Conservation (phyloP, 1,284 basidiomycete species). For the Macrocybe sp. region DNA sequence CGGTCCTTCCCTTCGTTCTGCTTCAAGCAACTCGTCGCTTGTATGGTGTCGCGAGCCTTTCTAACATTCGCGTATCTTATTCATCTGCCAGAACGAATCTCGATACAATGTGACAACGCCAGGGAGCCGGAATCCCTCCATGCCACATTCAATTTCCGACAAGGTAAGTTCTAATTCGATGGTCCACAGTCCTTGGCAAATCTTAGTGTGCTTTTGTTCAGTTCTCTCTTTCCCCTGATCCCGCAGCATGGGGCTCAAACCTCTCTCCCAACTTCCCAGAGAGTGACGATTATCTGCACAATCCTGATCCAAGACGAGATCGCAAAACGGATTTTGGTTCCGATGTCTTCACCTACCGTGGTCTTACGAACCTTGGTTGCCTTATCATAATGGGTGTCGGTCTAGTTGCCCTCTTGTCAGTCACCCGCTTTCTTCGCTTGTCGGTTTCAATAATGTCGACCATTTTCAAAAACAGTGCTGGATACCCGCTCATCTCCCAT, state of each 20-base stretch:
- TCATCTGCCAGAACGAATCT: conserved; percentile 19
- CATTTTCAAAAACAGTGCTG: conserved; percentile 46
- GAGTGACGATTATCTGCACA: conserved; percentile 69
- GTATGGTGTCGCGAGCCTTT: conserved; percentile 22
- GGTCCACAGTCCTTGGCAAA: neutral
- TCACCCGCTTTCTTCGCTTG: conserved; percentile 6
- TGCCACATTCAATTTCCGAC: conserved; percentile 3
- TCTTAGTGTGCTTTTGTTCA: conserved; percentile 19
- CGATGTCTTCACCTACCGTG: conserved; percentile 66
- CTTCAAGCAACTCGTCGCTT: conserved; percentile 35
- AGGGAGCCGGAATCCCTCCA: conserved; percentile 5
- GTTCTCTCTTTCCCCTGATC: conserved; percentile 73
- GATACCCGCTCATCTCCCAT: conserved; percentile 76
- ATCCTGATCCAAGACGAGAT: conserved; percentile 71
- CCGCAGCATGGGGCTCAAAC: conserved; percentile 61
- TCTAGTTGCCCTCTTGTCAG: conserved; percentile 72
- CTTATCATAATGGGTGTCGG: conserved; percentile 56
- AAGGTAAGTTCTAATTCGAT: conserved; percentile 2
- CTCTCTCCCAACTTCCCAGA: conserved; percentile 54
- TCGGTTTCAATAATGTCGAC: conserved; percentile 1
- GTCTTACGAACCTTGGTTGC: conserved; percentile 75
- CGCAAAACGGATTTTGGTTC: conserved; percentile 55
- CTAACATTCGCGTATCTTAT: neutral
- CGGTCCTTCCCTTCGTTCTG: conserved; percentile 33
- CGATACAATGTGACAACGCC: conserved; percentile 19